Evolutionary conservation across 805 yeast genomes (phyloP).

Genomic region (Teunomyces barrocoloradensis): DNA sequence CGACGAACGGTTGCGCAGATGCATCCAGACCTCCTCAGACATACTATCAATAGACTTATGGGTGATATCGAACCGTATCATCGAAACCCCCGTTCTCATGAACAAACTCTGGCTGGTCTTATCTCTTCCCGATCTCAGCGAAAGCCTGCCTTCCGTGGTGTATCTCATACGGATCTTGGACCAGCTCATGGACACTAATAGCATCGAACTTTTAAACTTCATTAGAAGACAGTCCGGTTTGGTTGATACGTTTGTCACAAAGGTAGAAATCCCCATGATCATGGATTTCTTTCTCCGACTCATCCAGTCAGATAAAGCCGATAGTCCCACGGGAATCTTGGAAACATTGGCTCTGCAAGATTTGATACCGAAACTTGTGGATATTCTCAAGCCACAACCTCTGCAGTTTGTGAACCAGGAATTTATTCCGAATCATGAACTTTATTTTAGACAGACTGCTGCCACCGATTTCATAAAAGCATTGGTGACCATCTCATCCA

Average conservation of each 20-base stretch:
- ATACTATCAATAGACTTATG: constrained; percentile 40
- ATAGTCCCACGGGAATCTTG: constrained; percentile 82
- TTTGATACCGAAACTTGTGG: constrained; percentile 69
- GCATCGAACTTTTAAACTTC: constrained; percentile 64
- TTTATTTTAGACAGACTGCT: constrained; percentile 70
- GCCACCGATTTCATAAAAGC: constrained; percentile 96
- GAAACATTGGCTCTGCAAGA: constrained; percentile 70
- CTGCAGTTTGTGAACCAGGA: constrained; percentile 44
- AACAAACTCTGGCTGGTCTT: constrained; percentile 42
- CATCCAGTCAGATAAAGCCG: constrained; percentile 90
- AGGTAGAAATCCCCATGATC: constrained; percentile 88
- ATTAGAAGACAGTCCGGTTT: constrained; percentile 65
- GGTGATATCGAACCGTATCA: constrained; percentile 42
- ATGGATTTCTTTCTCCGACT: constrained; percentile 91
- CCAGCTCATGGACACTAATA: constrained; percentile 67
- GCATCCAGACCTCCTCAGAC: constrained; percentile 40
- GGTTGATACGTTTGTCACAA: constrained; percentile 77
- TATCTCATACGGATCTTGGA: constrained; percentile 66
- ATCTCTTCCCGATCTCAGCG: constrained; percentile 28
- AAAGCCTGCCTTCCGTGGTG: constrained; percentile 38
- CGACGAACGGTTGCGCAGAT: constrained; percentile 34
- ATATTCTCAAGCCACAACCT: constrained; percentile 64
- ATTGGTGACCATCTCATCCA: constrained; percentile 88
- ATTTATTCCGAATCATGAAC: constrained; percentile 26
- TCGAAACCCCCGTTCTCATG: constrained; percentile 41